Evolutionary conservation across 768 basidiomycete species (phyloP), one percentile per base, ranked within the genome.

Genomic region (Tulasnella sp.): DNA sequence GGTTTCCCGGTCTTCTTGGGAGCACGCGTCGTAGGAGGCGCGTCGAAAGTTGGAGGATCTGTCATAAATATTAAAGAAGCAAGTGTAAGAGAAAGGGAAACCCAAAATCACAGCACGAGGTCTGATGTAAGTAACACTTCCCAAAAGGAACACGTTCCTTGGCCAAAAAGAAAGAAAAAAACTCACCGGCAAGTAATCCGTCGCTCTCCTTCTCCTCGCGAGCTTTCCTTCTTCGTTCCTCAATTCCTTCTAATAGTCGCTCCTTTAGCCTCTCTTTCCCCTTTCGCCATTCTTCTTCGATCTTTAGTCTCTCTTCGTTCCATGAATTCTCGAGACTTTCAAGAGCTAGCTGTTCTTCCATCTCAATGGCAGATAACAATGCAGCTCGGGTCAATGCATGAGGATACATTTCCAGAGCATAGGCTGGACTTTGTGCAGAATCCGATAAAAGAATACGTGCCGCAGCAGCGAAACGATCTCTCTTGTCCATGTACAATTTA

Each of bases 121-220:
- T n/a, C n/a, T 7, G 27, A n/a, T 45, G 43, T 45, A 20, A 45
- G 32, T 31, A 45, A 45, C 6, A 25, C 15, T 42, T 29, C 43
- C 8, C 43, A n/a, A n/a, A 7, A 16, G n/a, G n/a, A n/a, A n/a
- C n/a, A n/a, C n/a, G n/a, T n/a, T n/a, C 5, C 5, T 5, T 9
- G 33, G 33, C 10, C 5, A 10, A 8, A n/a, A 40, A 45, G 41
- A 33, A n/a, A n/a, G n/a, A n/a, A n/a, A n/a, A 47, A 27, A 68
- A 74, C 50, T 42, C 79, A 77, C 48, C 81, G 47, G 78, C 79
- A 35, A 76, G 71, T 13, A 77, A 79, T n/a, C 83, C 85, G 58
- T 90, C 87, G 55, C 85, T 83, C 54, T 89, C 87, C 61, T 88
- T 89, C 68, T 90, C 87, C 56, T 90, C 87, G 46, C 87, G 69